phyloP scores from a whole-genome alignment of 768 basidiomycete genomes.

The Leccinum incarnatum region DNA sequence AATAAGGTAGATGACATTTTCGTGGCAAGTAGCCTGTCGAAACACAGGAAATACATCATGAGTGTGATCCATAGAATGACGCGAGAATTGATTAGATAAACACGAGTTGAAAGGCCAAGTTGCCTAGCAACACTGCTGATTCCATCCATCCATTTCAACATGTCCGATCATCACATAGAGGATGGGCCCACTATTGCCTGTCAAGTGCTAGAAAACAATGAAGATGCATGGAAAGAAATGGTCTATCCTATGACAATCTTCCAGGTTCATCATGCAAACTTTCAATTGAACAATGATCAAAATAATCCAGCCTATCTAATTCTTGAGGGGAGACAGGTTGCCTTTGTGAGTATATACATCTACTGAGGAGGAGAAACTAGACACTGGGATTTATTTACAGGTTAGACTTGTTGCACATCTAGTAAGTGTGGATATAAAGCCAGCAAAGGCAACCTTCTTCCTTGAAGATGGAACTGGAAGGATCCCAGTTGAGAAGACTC shows the following conservation, averaged over 20 bases:
- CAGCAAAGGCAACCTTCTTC: conserved; percentile 8
- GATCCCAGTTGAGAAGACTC: conserved; percentile 10
- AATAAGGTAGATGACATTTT: not conserved
- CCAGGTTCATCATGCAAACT: conserved; percentile 47
- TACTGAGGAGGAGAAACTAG: conserved; percentile 16
- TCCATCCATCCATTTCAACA: not conserved
- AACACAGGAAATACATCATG: not conserved
- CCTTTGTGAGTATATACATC: conserved; percentile 5
- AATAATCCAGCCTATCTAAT: conserved; percentile 32
- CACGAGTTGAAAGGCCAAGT: not conserved
- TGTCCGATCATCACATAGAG: conserved; percentile 6
- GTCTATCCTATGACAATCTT: conserved; percentile 54
- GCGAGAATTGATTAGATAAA: not conserved
- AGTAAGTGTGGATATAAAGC: conserved; percentile 15
- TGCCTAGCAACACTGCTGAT: not conserved
- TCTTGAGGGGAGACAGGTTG: conserved; percentile 44
- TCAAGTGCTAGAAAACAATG: not conserved
- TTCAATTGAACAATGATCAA: conserved; percentile 33
- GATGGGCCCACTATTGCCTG: conserved; percentile 1
- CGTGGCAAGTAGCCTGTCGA: not conserved
- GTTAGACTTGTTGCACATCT: conserved; percentile 53
- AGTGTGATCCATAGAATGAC: not conserved
- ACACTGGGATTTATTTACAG: conserved; percentile 21
- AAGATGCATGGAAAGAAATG: not conserved
- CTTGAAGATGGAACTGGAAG: conserved; percentile 42